Evolutionary conservation across 257 asterid species (phyloP).

Genomic region (Anisodus acutangulus): DNA sequence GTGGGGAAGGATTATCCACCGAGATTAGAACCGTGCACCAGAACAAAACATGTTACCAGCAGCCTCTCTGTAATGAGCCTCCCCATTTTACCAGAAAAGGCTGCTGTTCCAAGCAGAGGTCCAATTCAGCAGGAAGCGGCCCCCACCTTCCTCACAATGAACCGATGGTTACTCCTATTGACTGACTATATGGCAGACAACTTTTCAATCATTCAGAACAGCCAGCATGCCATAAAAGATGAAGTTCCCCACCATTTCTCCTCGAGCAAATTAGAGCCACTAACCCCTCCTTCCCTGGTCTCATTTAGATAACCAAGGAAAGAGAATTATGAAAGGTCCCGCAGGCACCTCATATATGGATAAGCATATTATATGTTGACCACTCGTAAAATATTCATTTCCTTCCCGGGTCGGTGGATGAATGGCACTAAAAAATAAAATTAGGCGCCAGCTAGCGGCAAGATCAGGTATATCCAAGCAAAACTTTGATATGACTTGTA

Average conservation of each 20-base stretch:
- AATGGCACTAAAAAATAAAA: neutral
- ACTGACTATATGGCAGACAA: slow-evolving; percentile 24
- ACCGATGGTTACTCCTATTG: slow-evolving; percentile 16
- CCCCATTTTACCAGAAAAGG: slow-evolving; percentile 19
- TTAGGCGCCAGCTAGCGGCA: neutral
- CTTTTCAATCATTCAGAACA: slow-evolving; percentile 17
- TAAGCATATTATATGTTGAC: slow-evolving; percentile 8
- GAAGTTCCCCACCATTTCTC: slow-evolving; percentile 23
- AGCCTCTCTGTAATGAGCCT: slow-evolving; percentile 14
- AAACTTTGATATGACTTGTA: slow-evolving; percentile 15
- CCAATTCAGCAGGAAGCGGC: neutral
- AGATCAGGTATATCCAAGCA: neutral
- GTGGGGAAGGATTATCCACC: neutral
- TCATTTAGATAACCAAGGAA: slow-evolving; percentile 12
- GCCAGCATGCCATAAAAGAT: slow-evolving; percentile 25
- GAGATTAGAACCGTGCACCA: neutral
- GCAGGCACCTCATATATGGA: slow-evolving; percentile 20
- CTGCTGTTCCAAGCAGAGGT: slow-evolving; percentile 26
- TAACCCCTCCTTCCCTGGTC: slow-evolving; percentile 21
- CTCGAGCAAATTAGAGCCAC: slow-evolving; percentile 18
- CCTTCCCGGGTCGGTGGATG: neutral
- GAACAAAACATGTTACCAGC: neutral
- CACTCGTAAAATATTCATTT: slow-evolving; percentile 1
- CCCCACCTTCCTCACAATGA: slow-evolving; percentile 18
- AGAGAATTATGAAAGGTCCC: slow-evolving; percentile 18